phyloP scores from a whole-genome alignment of 1,284 basidiomycete genomes.

The Thelephora terrestris region DNA sequence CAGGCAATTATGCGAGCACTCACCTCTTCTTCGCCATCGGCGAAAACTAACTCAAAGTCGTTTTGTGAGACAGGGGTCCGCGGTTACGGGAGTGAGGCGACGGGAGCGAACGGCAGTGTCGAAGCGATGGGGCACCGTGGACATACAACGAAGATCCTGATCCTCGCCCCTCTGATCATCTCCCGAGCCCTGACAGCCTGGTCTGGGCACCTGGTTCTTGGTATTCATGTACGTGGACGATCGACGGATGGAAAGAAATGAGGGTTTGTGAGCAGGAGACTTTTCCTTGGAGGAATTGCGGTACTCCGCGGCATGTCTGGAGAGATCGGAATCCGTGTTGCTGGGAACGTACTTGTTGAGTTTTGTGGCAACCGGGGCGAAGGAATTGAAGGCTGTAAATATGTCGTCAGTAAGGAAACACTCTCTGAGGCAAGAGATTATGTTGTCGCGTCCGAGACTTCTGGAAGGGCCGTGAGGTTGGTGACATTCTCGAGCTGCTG shows the following conservation, averaged over 20 bases:
- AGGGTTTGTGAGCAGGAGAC: slow-evolving; percentile 5
- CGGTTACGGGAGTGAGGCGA: slow-evolving; percentile 22
- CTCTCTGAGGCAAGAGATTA: slow-evolving; percentile 77
- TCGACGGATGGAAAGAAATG: slow-evolving; percentile 11
- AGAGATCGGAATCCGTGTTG: slow-evolving; percentile 72
- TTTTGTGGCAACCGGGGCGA: slow-evolving; percentile 73
- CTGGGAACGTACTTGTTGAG: slow-evolving; percentile 79
- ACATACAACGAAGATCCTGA: neutral
- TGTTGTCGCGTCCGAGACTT: slow-evolving; percentile 69
- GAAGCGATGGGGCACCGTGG: neutral
- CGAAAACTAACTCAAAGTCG: slow-evolving; percentile 31
- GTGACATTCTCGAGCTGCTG: slow-evolving; percentile 58
- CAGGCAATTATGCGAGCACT: neutral
- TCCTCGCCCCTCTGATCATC: slow-evolving; percentile 40
- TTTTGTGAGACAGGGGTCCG: slow-evolving; percentile 41
- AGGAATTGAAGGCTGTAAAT: slow-evolving; percentile 70
- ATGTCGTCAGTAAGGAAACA: slow-evolving; percentile 77
- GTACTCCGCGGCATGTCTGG: slow-evolving; percentile 74
- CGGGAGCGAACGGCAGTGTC: slow-evolving; percentile 9
- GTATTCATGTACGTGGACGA: slow-evolving; percentile 9
- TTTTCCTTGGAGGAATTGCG: slow-evolving; percentile 38
- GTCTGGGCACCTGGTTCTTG: slow-evolving; percentile 12
- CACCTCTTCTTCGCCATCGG: slow-evolving; percentile 4
- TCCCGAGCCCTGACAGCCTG: slow-evolving; percentile 38
- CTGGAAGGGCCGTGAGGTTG: slow-evolving; percentile 52